Percentiles rank a stretch among this genome's conserved stretches.
These are phyloP conservation scores for Leonotis leonurus DNA, from an alignment of 257 asterid genomes.

Conservation along the genomic window DNA sequence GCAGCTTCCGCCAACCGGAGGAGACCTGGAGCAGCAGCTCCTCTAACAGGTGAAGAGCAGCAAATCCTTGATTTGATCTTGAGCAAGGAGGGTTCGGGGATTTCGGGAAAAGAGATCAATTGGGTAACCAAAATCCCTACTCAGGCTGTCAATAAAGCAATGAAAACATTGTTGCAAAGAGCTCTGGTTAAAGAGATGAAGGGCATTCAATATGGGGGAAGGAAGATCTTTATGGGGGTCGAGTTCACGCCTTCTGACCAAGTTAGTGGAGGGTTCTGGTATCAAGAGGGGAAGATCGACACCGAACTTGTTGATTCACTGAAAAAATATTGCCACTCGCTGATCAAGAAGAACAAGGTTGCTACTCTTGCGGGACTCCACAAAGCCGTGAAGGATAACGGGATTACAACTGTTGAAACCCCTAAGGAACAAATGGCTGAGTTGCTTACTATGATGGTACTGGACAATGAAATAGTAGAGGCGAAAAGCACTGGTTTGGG, in stretches of 20 bases:
- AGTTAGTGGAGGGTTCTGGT: conserved; percentile 61
- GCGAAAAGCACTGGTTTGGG: conserved; percentile 76
- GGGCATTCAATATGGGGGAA: conserved; percentile 33
- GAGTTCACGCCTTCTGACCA: conserved; percentile 62
- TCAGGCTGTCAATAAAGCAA: conserved; percentile 23
- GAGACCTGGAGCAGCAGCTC: conserved; percentile 33
- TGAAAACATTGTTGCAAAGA: conserved; percentile 27
- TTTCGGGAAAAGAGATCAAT: conserved; percentile 38
- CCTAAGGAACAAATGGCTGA: conserved; percentile 36
- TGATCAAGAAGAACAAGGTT: conserved; percentile 30
- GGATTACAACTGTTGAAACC: conserved; percentile 16
- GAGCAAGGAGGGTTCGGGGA: conserved; percentile 33
- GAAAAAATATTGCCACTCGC: background rate
- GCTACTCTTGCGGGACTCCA: conserved; percentile 37
- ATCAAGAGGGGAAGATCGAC: conserved; percentile 47
- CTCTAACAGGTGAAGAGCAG: conserved; percentile 33
- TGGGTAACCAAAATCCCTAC: conserved; percentile 25
- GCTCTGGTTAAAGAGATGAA: conserved; percentile 42
- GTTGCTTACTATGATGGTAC: conserved; percentile 42
- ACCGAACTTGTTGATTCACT: background rate
- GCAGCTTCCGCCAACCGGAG: conserved; percentile 31
- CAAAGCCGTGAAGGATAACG: conserved; percentile 12
- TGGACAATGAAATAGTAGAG: conserved; percentile 51
- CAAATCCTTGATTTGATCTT: conserved; percentile 36
- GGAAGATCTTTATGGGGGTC: conserved; percentile 47